phyloP scores from a whole-genome alignment of 1,284 basidiomycete genomes.

The Sporisorium sorghi region DNA sequence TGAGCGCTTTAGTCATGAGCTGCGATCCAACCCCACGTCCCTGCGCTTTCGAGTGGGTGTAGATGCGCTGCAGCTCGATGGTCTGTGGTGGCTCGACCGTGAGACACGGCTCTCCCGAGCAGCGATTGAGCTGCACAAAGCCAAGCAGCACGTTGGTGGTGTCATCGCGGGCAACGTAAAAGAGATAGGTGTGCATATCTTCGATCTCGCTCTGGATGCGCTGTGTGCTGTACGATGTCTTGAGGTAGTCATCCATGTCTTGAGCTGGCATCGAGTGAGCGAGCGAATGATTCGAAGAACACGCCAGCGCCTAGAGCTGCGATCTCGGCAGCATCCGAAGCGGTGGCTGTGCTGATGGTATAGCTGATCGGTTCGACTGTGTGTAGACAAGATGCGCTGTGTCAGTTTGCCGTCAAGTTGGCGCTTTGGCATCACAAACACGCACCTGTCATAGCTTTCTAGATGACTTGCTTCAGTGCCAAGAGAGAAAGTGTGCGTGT shows the following conservation, averaged over 20 bases:
- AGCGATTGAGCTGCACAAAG: slow-evolving; percentile 29
- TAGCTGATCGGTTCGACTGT: slow-evolving; percentile 19
- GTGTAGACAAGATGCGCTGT: neutral
- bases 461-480: too few relatives aligned
- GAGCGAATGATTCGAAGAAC: slow-evolving; percentile 38
- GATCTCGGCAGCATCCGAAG: slow-evolving; percentile 32
- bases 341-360: slow-evolving; percentile 7
- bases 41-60: slow-evolving; percentile 34
- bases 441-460: slow-evolving; percentile 22
- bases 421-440: neutral
- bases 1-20: slow-evolving; percentile 18
- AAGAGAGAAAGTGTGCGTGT: too few relatives aligned
- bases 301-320: slow-evolving; percentile 30
- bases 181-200: slow-evolving; percentile 22
- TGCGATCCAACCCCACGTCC: slow-evolving; percentile 32
- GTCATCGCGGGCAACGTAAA: slow-evolving; percentile 26
- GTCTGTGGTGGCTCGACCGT: slow-evolving; percentile 25
- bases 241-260: slow-evolving; percentile 42
- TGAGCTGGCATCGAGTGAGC: slow-evolving; percentile 30
- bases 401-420: neutral
- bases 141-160: slow-evolving; percentile 21
- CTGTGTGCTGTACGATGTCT: slow-evolving; percentile 20
- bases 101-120: slow-evolving; percentile 34
- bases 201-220: slow-evolving; percentile 24
- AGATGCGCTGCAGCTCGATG: slow-evolving; percentile 47